Conservation (phyloP, 2,329 filamentous ascomycete genomes). For the Berkeleyomyces rouxiae region DNA sequence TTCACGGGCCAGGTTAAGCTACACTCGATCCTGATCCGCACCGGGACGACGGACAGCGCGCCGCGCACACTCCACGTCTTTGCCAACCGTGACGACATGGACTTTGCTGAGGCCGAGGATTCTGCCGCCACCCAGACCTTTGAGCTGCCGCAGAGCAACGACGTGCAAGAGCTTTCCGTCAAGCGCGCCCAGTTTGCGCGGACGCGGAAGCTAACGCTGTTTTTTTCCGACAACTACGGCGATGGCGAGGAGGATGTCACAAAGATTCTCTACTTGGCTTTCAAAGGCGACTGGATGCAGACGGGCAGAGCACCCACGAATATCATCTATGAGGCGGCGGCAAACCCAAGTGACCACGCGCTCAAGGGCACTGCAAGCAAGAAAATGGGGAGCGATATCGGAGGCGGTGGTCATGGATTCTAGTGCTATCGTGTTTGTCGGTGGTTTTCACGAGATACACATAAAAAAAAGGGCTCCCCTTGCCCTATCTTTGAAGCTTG, state of each 20-base stretch:
- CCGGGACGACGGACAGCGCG: constrained; percentile 50
- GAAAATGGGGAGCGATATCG: constrained; percentile 38
- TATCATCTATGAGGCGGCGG: constrained; percentile 84
- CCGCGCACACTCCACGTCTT: constrained; percentile 76
- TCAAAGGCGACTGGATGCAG: constrained; percentile 88
- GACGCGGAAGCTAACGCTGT: constrained; percentile 66
- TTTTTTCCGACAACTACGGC: constrained; percentile 83
- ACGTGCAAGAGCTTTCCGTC: constrained; percentile 75
- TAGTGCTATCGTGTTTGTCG: constrained; percentile 8
- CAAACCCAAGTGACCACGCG: constrained; percentile 78
- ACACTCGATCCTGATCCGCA: constrained; percentile 74
- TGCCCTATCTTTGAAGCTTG: neutral
- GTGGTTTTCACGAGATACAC: neutral
- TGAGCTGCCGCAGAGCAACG: constrained; percentile 58
- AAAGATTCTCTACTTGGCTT: constrained; percentile 66
- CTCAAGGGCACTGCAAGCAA: constrained; percentile 40
- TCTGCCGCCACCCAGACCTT: constrained; percentile 56
- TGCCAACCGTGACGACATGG: constrained; percentile 71
- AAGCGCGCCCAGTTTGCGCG: constrained; percentile 79
- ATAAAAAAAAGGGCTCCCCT: neutral
- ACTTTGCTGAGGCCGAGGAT: constrained; percentile 63
- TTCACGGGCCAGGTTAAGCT: constrained; percentile 91
- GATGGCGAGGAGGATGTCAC: constrained; percentile 67
- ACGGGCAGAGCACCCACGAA: constrained; percentile 55
- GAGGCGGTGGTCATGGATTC: constrained; percentile 21